Conservation (phyloP, 495 filamentous ascomycete species). For the Trichoderma parareesei region DNA sequence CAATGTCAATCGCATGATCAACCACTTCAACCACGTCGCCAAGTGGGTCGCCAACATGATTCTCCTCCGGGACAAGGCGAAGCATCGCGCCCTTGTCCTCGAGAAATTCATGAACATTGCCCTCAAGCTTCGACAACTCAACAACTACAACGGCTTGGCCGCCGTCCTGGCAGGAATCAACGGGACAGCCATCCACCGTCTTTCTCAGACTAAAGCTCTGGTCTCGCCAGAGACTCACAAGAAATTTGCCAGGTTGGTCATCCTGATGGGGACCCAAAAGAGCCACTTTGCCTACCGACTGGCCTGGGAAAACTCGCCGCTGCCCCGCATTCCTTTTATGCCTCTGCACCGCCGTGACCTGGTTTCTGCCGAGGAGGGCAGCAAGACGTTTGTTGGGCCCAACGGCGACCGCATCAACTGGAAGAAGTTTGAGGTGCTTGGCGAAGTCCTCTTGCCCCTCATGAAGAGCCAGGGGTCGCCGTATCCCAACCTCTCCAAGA, state of each 20-base stretch:
- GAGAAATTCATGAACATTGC: conserved; percentile 92
- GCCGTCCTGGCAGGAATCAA: conserved; percentile 92
- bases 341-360: conserved; percentile 87
- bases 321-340: conserved; percentile 86
- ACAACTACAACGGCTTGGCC: conserved; percentile 94
- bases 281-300: conserved; percentile 90
- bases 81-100: conserved; percentile 79
- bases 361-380: conserved; percentile 86
- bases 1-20: conserved; percentile 88
- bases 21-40: conserved; percentile 92
- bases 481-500: conserved; percentile 60
- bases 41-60: conserved; percentile 88
- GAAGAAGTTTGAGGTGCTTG: conserved; percentile 97
- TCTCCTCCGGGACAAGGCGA: conserved; percentile 88
- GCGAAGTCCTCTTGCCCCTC: conserved; percentile 81
- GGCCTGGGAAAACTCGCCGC: conserved; percentile 90
- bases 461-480: conserved; percentile 83
- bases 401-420: conserved; percentile 80
- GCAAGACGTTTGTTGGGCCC: conserved; percentile 73
- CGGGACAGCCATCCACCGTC: conserved; percentile 76
- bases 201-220: conserved; percentile 71
- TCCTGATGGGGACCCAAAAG: conserved; percentile 88
- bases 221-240: conserved; percentile 61
- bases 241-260: conserved; percentile 77
- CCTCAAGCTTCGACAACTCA: conserved; percentile 74